These are phyloP conservation scores for Mycena pura DNA, from an alignment of 768 basidiomycete genomes.

Conservation along the genomic window DNA sequence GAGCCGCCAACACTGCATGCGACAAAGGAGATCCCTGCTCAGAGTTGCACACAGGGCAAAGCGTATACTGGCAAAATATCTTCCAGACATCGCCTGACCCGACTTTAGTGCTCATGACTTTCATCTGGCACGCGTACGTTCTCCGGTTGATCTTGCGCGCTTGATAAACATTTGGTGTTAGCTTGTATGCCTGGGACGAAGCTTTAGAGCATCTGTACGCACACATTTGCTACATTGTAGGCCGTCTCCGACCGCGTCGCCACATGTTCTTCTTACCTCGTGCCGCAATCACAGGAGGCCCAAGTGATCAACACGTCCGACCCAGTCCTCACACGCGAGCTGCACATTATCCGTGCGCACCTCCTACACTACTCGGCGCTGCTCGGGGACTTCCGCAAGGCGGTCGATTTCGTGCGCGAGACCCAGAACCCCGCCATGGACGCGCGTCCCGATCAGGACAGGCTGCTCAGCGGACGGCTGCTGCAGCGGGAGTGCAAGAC, in stretches of 20 bases:
- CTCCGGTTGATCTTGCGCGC: not conserved
- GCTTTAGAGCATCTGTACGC: slow-evolving; percentile 58
- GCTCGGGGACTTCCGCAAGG: slow-evolving; percentile 59
- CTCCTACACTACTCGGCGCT: slow-evolving; percentile 63
- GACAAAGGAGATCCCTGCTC: not conserved
- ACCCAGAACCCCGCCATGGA: slow-evolving; percentile 63
- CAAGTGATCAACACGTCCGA: slow-evolving; percentile 50
- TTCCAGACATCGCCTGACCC: slow-evolving; percentile 54
- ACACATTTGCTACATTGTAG: slow-evolving; percentile 56
- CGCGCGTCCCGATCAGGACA: slow-evolving; percentile 34
- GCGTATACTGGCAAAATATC: slow-evolving; percentile 55
- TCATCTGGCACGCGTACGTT: slow-evolving; percentile 60
- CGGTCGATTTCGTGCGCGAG: slow-evolving; percentile 55
- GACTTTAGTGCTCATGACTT: slow-evolving; percentile 60
- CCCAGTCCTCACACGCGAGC: slow-evolving; percentile 55
- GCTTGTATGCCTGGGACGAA: slow-evolving; percentile 66
- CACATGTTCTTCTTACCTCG: not conserved
- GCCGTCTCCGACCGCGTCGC: slow-evolving; percentile 19
- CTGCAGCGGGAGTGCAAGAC: slow-evolving; percentile 55
- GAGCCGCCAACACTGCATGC: not conserved
- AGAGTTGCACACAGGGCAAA: slow-evolving; percentile 39
- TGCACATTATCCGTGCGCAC: slow-evolving; percentile 67
- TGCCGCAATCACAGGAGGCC: slow-evolving; percentile 47
- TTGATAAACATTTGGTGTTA: not conserved
- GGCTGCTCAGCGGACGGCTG: slow-evolving; percentile 37